Base-by-base conservation (phyloP, 2,329 filamentous ascomycete species). In the Bipolaris zeicola region DNA sequence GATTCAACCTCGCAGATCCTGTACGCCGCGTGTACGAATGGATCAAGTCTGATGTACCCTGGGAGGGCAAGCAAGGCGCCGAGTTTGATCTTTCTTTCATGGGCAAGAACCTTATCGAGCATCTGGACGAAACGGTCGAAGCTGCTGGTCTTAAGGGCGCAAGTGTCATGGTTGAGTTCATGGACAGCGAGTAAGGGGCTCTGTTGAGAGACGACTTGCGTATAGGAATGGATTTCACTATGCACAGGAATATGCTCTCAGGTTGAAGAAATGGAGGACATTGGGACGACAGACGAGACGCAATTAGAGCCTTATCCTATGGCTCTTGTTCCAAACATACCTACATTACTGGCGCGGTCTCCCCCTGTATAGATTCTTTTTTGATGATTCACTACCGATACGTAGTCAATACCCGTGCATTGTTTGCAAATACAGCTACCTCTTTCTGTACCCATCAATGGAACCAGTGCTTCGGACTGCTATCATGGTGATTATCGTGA, bases 91-190 rank as follows among this genome's bases (percentile, higher is more conserved):
- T 99, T 63, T 92, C 95, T 75, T 86, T 86, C 61, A 89, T 96
- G 86, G 91, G 92, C 45, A 89, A 89, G 71, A 95, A 99, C 69
- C 78, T 99, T 57, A 89, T 97, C 39, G 87, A 89, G 16, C 79
- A 82, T 52, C 80, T 97, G 46, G 88, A 92, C 45, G 79, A 83
- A 62, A 91, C 87, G 0, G 90, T 99, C 58, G 86, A 86, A 64
- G 89, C 92, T 70, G 91, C 89, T 0, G 92, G 93, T 0, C 77
- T 99, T 67, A 96, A 95, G 81, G 94, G 96, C 71, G 92, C 90
- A 3, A 96, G 92, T 0, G 89, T 99, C 6, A 97, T 97, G 91
- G 89, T 99, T 65, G 95, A 97, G 76, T 96, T 92, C 70, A 55
- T 71, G 10, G 73, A 75, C n/a, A 48, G 34, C n/a, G 59, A 62